A percentile compares a stretch with the other conserved stretches of the same genome.
Conservation (phyloP, 2,329 filamentous ascomycete species). For the Harringtonia lauricola region DNA sequence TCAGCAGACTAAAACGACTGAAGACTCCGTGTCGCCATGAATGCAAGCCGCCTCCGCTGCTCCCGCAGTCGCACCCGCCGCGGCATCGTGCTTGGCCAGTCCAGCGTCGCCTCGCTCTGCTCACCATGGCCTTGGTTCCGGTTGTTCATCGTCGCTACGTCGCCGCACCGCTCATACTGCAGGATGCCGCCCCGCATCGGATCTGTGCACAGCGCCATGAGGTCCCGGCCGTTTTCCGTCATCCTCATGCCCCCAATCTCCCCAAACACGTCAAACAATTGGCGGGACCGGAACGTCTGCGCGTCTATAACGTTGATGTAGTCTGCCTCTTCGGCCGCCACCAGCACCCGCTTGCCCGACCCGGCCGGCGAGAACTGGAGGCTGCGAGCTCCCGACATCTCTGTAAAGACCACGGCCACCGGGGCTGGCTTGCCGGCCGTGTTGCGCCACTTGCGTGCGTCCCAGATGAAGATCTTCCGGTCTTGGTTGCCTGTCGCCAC, state of each 20-base stretch:
- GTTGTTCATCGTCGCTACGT: too few species aligned
- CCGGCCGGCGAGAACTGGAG: conserved; percentile 63
- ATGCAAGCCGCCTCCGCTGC: background rate
- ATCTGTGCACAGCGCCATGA: conserved; percentile 61
- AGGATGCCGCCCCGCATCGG: conserved; percentile 54
- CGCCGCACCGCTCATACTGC: conserved; percentile 45
- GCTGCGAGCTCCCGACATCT: conserved; percentile 58
- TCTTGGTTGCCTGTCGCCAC: conserved; percentile 72
- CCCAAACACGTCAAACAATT: conserved; percentile 64
- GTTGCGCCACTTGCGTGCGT: conserved; percentile 57
- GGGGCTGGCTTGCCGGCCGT: conserved; percentile 35
- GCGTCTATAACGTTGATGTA: conserved; percentile 61
- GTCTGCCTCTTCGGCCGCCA: conserved; percentile 68
- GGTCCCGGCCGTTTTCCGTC: conserved; percentile 52
- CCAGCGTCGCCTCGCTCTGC: background rate
- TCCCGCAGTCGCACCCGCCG: background rate
- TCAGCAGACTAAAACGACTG: background rate
- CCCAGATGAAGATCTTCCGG: conserved; percentile 62
- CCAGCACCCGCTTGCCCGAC: conserved; percentile 53
- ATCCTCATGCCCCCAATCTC: conserved; percentile 61
- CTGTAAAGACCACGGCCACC: conserved; percentile 45
- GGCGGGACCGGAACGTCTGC: conserved; percentile 50
- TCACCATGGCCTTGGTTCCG: too few species aligned
- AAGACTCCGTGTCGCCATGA: background rate
- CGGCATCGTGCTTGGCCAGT: conserved; percentile 4